Evolutionary conservation across 306 rosid genomes (phyloP).

Genomic region (Quercus gilva): DNA sequence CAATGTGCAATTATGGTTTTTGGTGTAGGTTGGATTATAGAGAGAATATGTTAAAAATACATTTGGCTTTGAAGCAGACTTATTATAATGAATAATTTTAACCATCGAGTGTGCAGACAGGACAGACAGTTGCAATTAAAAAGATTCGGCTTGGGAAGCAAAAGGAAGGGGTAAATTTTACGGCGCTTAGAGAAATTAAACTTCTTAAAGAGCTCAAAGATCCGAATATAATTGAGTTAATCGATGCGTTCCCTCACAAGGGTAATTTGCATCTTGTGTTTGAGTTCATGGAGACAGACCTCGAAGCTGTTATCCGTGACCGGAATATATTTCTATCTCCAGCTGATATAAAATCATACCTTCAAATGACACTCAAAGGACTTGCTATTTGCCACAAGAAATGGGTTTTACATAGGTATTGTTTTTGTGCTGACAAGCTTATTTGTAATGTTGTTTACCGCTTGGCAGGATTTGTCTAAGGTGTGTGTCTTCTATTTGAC

Average conservation of each 20-base stretch:
- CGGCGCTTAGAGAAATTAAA: constrained; percentile 91
- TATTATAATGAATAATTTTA: background rate
- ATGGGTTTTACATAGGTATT: constrained; percentile 95
- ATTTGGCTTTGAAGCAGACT: background rate
- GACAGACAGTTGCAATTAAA: constrained; percentile 90
- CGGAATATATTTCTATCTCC: constrained; percentile 89
- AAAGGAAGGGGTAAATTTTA: constrained; percentile 93
- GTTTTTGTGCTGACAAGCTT: constrained; percentile 2
- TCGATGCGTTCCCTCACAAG: constrained; percentile 87
- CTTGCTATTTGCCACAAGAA: constrained; percentile 90
- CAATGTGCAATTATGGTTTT: background rate
- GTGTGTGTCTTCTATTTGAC: constrained; percentile 29
- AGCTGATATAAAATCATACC: constrained; percentile 81
- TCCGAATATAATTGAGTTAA: constrained; percentile 84
- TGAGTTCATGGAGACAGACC: constrained; percentile 98
- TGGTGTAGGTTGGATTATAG: background rate
- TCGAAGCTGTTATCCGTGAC: constrained; percentile 93
- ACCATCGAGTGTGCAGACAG: constrained; percentile 63
- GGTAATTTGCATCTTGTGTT: constrained; percentile 95
- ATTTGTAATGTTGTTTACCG: background rate
- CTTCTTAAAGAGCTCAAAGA: constrained; percentile 82
- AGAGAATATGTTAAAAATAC: background rate
- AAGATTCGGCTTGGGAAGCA: constrained; percentile 95
- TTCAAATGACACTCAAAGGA: constrained; percentile 92
- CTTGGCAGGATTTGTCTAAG: constrained; percentile 24